A percentile compares a stretch with the other conserved stretches of the same genome.
phyloP scores from a whole-genome alignment of 164 flowering plant genomes.

The Tetrastigma voinierianum region DNA sequence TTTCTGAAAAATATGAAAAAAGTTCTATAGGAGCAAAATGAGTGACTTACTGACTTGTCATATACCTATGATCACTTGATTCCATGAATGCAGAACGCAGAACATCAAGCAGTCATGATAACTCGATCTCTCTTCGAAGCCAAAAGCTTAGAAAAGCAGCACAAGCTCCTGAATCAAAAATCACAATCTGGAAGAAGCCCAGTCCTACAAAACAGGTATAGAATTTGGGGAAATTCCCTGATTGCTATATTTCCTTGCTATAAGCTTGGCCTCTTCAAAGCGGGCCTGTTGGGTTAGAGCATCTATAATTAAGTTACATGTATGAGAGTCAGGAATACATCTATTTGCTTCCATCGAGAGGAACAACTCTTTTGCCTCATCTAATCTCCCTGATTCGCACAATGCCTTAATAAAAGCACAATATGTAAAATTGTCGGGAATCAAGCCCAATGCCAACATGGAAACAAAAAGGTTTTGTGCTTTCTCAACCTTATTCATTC shows the following conservation, averaged over 20 bases:
- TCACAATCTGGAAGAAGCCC: not conserved
- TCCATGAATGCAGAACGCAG: slow-evolving; percentile 3
- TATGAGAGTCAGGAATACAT: slow-evolving; percentile 61
- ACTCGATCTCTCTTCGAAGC: not conserved
- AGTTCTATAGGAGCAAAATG: not conserved
- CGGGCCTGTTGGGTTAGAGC: slow-evolving; percentile 27
- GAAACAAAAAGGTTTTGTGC: slow-evolving; percentile 56
- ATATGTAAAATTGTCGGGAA: slow-evolving; percentile 68
- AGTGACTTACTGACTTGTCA: not conserved
- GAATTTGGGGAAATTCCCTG: slow-evolving; percentile 29
- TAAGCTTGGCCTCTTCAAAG: slow-evolving; percentile 40
- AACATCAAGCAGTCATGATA: slow-evolving; percentile 1
- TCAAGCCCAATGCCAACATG: slow-evolving; percentile 58
- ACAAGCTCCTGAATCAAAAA: not conserved
- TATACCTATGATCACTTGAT: slow-evolving; percentile 7
- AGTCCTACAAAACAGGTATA: slow-evolving; percentile 13
- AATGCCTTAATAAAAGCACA: slow-evolving; percentile 56
- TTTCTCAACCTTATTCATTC: slow-evolving; percentile 50
- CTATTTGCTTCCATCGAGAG: slow-evolving; percentile 59
- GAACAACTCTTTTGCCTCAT: slow-evolving; percentile 63
- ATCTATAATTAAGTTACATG: slow-evolving; percentile 38
- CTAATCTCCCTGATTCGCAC: slow-evolving; percentile 45
- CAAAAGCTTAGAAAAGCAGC: slow-evolving; percentile 3
- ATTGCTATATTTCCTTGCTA: slow-evolving; percentile 27
- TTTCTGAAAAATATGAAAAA: not conserved